A percentile compares a stretch with the other conserved stretches of the same genome.
Evolutionary conservation across 495 filamentous ascomycete species (phyloP).

Genomic region (Hyaloscypha variabilis): DNA sequence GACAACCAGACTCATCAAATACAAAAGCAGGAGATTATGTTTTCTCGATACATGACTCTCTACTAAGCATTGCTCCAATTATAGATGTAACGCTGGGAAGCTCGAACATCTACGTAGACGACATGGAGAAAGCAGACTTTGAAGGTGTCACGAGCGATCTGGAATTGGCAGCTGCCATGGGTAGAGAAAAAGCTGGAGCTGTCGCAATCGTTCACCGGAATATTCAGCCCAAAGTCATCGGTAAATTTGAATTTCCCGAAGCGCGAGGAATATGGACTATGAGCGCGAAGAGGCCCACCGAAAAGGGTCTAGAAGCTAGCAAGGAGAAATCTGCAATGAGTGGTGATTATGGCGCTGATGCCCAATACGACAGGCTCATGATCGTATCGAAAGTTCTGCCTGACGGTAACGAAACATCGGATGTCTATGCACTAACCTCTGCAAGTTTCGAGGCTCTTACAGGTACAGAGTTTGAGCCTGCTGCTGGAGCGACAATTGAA

Average conservation of each 20-base stretch:
- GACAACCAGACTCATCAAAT: slow-evolving; percentile 28
- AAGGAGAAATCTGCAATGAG: slow-evolving; percentile 49
- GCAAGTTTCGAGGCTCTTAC: slow-evolving; percentile 65
- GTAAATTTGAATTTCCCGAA: slow-evolving; percentile 62
- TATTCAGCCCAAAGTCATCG: slow-evolving; percentile 67
- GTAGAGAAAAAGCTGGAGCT: slow-evolving; percentile 68
- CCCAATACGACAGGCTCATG: slow-evolving; percentile 68
- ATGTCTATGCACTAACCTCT: slow-evolving; percentile 62
- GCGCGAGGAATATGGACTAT: slow-evolving; percentile 67
- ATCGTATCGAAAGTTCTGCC: slow-evolving; percentile 65
- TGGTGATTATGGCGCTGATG: slow-evolving; percentile 50
- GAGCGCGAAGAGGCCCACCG: slow-evolving; percentile 57
- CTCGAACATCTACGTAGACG: slow-evolving; percentile 42
- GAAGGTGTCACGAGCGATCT: slow-evolving; percentile 55
- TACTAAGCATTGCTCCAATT: slow-evolving; percentile 78
- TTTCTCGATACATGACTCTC: slow-evolving; percentile 75
- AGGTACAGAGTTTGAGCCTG: slow-evolving; percentile 85
- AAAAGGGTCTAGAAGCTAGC: slow-evolving; percentile 53
- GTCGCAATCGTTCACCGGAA: slow-evolving; percentile 75
- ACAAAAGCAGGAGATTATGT: slow-evolving; percentile 61
- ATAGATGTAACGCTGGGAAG: slow-evolving; percentile 68
- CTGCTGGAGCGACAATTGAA: slow-evolving; percentile 80
- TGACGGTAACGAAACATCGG: slow-evolving; percentile 57
- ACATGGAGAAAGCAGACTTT: slow-evolving; percentile 45
- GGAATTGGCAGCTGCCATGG: slow-evolving; percentile 72